phyloP scores from a whole-genome alignment of 768 basidiomycete species.

The Pleurotus cornucopiae region DNA sequence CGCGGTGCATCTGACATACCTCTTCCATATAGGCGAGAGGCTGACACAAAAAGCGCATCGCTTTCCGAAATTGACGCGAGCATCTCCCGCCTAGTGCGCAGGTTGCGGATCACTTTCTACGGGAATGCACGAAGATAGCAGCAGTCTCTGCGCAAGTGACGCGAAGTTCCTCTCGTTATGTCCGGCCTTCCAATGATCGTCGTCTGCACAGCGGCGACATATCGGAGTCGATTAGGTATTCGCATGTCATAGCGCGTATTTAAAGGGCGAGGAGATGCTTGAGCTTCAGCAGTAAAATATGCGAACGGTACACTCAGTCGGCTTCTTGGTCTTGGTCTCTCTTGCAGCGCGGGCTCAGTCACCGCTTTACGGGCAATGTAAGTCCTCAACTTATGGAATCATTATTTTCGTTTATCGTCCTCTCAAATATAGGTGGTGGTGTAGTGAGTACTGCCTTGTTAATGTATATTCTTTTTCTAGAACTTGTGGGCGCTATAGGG shows the following conservation, averaged over 20 bases:
- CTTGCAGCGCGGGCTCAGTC: constrained; percentile 8
- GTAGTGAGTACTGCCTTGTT: background rate
- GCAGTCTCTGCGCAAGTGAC: background rate
- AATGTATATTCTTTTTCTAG: too few relatives aligned
- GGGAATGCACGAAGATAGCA: constrained; percentile 1
- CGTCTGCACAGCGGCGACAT: constrained; percentile 1
- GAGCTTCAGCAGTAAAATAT: background rate
- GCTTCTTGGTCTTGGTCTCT: constrained; percentile 1
- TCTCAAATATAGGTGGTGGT: background rate
- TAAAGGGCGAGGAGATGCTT: background rate
- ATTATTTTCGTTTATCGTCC: background rate
- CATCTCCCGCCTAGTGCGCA: constrained; percentile 17
- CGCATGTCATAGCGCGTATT: background rate
- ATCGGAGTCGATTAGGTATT: background rate
- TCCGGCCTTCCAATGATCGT: constrained; percentile 9
- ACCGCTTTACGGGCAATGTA: constrained; percentile 8
- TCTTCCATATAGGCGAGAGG: background rate
- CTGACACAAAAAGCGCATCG: too few relatives aligned
- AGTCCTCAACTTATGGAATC: background rate
- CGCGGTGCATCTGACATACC: background rate
- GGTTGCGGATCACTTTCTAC: constrained; percentile 2
- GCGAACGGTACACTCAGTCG: constrained; percentile 4
- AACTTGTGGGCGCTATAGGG: constrained; percentile 14
- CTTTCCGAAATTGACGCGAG: constrained; percentile 28
- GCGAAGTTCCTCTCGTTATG: background rate